Evolutionary conservation across 495 filamentous ascomycete species (phyloP).

Genomic region (Geopyxis carbonaria): DNA sequence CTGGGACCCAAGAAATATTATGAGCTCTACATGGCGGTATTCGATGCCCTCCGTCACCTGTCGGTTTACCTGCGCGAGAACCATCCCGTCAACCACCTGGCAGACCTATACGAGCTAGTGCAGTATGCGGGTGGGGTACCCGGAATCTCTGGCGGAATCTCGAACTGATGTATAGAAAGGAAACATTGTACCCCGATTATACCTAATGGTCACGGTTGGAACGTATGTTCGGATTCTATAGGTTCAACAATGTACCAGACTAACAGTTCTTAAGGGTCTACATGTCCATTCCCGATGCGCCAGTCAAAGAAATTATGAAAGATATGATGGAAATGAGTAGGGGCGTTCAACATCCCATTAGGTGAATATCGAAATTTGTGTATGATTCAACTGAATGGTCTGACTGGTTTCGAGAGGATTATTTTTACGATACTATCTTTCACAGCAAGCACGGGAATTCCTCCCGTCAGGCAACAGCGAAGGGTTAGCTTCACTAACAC

Average conservation of each 20-base stretch:
- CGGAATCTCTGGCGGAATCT: constrained; percentile 3
- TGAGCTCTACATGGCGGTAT: constrained; percentile 97
- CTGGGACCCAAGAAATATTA: constrained; percentile 98
- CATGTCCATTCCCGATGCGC: constrained; percentile 95
- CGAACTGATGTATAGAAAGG: constrained; percentile 10
- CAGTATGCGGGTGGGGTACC: constrained; percentile 64
- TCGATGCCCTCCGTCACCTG: constrained; percentile 92
- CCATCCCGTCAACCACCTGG: constrained; percentile 92
- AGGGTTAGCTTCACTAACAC: constrained; percentile 28
- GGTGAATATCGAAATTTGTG: constrained; percentile 8
- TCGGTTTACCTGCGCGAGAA: constrained; percentile 92
- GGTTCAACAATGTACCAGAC: background rate
- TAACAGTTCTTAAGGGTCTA: constrained; percentile 42
- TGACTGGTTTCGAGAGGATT: constrained; percentile 40
- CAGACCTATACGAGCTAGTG: constrained; percentile 94
- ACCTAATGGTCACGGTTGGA: constrained; percentile 96
- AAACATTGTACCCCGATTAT: constrained; percentile 90
- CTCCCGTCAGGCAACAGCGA: constrained; percentile 67
- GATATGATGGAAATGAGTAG: constrained; percentile 99
- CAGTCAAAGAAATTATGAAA: constrained; percentile 99
- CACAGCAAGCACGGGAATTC: constrained; percentile 79
- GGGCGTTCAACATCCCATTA: constrained; percentile 89
- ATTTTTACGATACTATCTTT: constrained; percentile 89
- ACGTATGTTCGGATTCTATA: constrained; percentile 31
- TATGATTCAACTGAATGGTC: background rate